Evolutionary conservation across 371 early-diverging fungal genomes (phyloP).

Genomic region (Saksenaea oblongispora): DNA sequence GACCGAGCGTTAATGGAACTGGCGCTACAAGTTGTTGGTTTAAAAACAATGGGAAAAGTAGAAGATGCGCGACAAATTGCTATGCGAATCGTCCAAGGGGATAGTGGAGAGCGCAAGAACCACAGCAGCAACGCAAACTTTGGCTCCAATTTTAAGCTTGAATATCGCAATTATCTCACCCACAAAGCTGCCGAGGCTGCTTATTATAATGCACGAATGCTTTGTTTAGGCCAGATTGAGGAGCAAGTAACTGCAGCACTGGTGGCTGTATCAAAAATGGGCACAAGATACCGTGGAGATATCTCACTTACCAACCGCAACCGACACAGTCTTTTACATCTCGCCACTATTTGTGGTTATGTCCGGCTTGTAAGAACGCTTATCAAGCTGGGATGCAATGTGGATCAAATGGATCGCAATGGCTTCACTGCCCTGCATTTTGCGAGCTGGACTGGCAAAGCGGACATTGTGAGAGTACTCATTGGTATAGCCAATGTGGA

Average conservation of each 20-base stretch:
- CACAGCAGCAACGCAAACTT: constrained; percentile 13
- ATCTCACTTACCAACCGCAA: constrained; percentile 41
- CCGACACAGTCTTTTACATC: constrained; percentile 51
- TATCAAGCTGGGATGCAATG: constrained; percentile 36
- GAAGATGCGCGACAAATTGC: constrained; percentile 65
- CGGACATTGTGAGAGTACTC: constrained; percentile 41
- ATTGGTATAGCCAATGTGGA: constrained; percentile 23
- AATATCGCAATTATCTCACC: constrained; percentile 25
- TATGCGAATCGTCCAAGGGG: constrained; percentile 67
- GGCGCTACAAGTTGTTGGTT: constrained; percentile 74
- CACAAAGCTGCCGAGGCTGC: constrained; percentile 28
- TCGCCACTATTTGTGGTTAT: constrained; percentile 52
- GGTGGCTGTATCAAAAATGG: constrained; percentile 18
- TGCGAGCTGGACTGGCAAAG: constrained; percentile 60
- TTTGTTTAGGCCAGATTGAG: constrained; percentile 32
- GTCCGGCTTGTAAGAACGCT: constrained; percentile 31
- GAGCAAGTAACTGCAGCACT: constrained; percentile 32
- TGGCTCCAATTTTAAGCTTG: constrained; percentile 8
- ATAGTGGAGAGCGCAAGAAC: constrained; percentile 35
- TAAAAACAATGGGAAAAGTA: constrained; percentile 66
- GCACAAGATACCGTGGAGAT: constrained; percentile 12
- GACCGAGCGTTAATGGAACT: constrained; percentile 79
- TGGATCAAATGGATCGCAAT: constrained; percentile 45
- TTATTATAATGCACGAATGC: constrained; percentile 38
- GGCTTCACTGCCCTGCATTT: constrained; percentile 61